phyloP scores from a whole-genome alignment of 208 protist species.

The Leishmania mexicana region DNA sequence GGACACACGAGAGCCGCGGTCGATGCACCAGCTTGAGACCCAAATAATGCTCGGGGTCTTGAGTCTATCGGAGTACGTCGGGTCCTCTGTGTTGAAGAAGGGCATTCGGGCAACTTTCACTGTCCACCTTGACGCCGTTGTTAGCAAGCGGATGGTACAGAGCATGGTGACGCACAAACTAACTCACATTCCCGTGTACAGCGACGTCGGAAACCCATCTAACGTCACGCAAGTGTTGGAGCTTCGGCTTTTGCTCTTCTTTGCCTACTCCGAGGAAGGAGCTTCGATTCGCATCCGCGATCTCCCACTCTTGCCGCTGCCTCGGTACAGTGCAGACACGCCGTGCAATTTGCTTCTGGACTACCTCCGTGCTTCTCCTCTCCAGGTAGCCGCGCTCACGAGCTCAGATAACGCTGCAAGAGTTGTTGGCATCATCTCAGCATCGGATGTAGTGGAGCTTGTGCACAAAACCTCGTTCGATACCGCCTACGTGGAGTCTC shows the following conservation, averaged over 20 bases:
- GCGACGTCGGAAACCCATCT: constrained; percentile 44
- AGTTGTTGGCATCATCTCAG: constrained; percentile 57
- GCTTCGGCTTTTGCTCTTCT: constrained; percentile 56
- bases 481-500: constrained; percentile 22
- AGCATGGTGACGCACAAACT: constrained; percentile 45
- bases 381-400: constrained; percentile 46
- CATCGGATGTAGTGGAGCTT: constrained; percentile 58
- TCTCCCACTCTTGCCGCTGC: constrained; percentile 50
- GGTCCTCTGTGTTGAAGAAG: constrained; percentile 42
- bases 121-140: constrained; percentile 50
- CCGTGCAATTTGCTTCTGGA: constrained; percentile 50
- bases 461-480: constrained; percentile 66
- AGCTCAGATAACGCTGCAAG: constrained; percentile 26
- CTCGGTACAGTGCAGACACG: constrained; percentile 43
- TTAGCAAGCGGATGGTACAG: constrained; percentile 53
- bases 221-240: constrained; percentile 60
- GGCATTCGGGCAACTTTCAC: constrained; percentile 49
- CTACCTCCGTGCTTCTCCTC: constrained; percentile 48
- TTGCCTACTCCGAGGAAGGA: constrained; percentile 50
- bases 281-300: constrained; percentile 48
- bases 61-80: constrained; percentile 63
- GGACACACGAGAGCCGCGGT: constrained; percentile 23
- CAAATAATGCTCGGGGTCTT: constrained; percentile 75
- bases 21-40: constrained; percentile 54
- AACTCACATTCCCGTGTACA: constrained; percentile 61